Evolutionary conservation across 2,329 filamentous ascomycete genomes (phyloP), one percentile per base, ranked within the genome.

Genomic region (Sporothrix dimorphospora): DNA sequence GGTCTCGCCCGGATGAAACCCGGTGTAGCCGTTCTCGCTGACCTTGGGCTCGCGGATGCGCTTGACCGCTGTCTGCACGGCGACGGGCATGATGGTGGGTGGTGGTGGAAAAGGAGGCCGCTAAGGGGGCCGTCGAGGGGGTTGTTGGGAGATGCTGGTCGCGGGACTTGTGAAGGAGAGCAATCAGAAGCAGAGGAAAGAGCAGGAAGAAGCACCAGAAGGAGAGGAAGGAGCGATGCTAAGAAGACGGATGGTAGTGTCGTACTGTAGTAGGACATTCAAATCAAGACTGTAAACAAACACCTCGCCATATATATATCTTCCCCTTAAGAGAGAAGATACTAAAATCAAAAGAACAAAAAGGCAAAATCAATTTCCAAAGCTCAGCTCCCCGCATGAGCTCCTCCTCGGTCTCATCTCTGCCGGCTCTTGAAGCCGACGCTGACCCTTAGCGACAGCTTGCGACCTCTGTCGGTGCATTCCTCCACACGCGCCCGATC

Each of bases 401-500:
- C 30, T 34, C 30, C 30, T 57, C 53, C 53, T 57, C 53, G 53
- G 53, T 27, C 19, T 51, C 49, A 19, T n/a, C 49, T 51, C 5
- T 9, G n/a, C 49, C 8, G 49, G 19, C 1, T n/a, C 6, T 7
- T 24, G 19, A 51, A 21, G 49, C 19, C 49, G 49, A 9, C 9
- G 49, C 47, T 51, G 49, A 51, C 49, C 49, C 2, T n/a, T 21
- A 21, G n/a, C 53, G n/a, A n/a, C n/a, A n/a, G n/a, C n/a, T n/a
- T n/a, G n/a, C 11, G 3, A 12, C 53, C 27, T 24, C 27, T 30
- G 24, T 6, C 11, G 24, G 7, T 34, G 24, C 24, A 19, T 19
- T 30, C 53, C 53, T 34, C 53, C 53, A 57, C 53, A 30, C 24
- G 21, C 53, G 53, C 53, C 53, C 53, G 53, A 57, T 57, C 53